Percentiles rank a stretch among this genome's conserved stretches.
phyloP scores from a whole-genome alignment of 2,329 filamentous ascomycete species.

The Teratosphaeria destructans region DNA sequence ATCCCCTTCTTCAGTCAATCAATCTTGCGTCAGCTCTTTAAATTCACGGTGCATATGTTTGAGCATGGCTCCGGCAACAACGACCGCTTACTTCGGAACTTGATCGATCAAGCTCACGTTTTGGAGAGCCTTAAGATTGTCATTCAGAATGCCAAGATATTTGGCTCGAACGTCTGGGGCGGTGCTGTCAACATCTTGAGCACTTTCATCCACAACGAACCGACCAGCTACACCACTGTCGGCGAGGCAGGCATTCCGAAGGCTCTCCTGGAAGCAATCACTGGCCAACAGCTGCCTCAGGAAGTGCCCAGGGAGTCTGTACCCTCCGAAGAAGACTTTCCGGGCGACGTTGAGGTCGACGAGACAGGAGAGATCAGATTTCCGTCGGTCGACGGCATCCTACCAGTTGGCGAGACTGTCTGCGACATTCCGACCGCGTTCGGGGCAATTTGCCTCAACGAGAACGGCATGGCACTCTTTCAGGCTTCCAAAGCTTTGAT shows the following conservation, averaged over 20 bases:
- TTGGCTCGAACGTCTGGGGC: conserved; percentile 92
- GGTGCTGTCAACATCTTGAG: conserved; percentile 84
- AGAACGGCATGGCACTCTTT: conserved; percentile 77
- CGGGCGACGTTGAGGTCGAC: conserved; percentile 14
- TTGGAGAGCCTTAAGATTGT: conserved; percentile 70
- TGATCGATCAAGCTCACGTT: conserved; percentile 85
- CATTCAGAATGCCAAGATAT: conserved; percentile 66
- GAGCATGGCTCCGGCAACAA: conserved; percentile 70
- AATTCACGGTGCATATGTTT: conserved; percentile 95
- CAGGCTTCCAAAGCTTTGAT: conserved; percentile 71
- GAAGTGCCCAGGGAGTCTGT: conserved; percentile 8
- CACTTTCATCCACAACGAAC: conserved; percentile 97
- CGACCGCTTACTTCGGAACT: conserved; percentile 78
- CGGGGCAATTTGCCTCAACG: conserved; percentile 87
- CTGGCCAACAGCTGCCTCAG: conserved; percentile 24
- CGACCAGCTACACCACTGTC: conserved; percentile 92
- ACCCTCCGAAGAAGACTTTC: conserved; percentile 6
- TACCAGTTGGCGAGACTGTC: conserved; percentile 83
- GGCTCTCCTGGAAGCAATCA: conserved; percentile 75
- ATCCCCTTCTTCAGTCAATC: conserved; percentile 91
- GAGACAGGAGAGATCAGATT: conserved; percentile 15
- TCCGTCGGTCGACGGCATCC: conserved; percentile 47
- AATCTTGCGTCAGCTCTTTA: conserved; percentile 84
- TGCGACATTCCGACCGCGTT: conserved; percentile 77
- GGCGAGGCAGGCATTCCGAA: conserved; percentile 86